A percentile compares a stretch with the other conserved stretches of the same genome.
These are phyloP conservation scores for Talaromyces proteolyticus DNA, from an alignment of 495 filamentous ascomycete species.

Conservation along the genomic window DNA sequence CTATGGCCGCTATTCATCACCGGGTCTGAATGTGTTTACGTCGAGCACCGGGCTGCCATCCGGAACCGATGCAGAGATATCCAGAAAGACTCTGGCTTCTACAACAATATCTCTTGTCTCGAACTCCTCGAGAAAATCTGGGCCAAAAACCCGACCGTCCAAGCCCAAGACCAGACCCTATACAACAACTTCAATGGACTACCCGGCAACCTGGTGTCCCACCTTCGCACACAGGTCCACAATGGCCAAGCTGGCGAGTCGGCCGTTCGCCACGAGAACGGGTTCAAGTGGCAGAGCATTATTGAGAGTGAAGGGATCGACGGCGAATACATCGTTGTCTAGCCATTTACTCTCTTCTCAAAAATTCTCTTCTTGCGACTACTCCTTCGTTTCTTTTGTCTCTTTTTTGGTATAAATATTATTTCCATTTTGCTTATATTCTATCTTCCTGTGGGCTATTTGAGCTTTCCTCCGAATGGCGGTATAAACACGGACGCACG, in stretches of 20 bases:
- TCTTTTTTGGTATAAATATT: too few relatives aligned
- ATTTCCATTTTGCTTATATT: too few relatives aligned
- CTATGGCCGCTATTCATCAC: conserved; percentile 93
- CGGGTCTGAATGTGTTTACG: conserved; percentile 84
- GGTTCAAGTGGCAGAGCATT: conserved; percentile 9
- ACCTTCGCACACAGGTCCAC: conserved; percentile 4
- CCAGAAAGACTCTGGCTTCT: conserved; percentile 81
- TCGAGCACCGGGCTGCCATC: conserved; percentile 71
- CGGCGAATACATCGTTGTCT: conserved; percentile 9
- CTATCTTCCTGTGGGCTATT: too few relatives aligned
- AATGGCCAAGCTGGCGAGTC: conserved; percentile 6
- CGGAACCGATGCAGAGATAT: conserved; percentile 78
- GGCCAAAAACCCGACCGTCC: conserved; percentile 40
- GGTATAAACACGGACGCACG: too few relatives aligned
- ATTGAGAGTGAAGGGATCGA: conserved; percentile 4
- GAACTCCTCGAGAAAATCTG: conserved; percentile 84
- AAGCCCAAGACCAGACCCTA: neutral
- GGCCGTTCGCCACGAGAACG: neutral
- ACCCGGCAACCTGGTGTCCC: conserved; percentile 1
- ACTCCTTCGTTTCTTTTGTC: too few relatives aligned
- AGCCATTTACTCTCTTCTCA: neutral
- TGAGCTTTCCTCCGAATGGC: too few relatives aligned
- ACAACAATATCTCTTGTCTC: conserved; percentile 83
- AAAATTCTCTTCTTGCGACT: too few relatives aligned
- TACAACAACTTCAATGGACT: conserved; percentile 1